Evolutionary conservation across 306 rosid genomes (phyloP).

Genomic region (Dryas alaskensis): DNA sequence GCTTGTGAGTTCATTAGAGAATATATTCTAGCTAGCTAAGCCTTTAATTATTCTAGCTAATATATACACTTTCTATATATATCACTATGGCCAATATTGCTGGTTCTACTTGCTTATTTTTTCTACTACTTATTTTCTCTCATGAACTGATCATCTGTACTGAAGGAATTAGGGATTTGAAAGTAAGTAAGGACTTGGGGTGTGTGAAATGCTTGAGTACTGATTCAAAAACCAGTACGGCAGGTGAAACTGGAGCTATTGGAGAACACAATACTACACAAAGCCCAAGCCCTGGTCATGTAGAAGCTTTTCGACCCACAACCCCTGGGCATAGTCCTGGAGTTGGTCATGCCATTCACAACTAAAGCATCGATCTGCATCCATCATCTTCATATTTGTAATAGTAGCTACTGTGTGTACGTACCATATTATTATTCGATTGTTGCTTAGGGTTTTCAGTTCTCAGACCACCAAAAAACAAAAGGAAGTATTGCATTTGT

Average conservation of each 20-base stretch:
- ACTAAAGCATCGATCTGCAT: slow-evolving; percentile 6
- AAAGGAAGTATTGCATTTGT: background rate
- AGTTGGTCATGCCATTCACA: slow-evolving; percentile 61
- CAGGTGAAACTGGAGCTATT: background rate
- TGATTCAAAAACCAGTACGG: slow-evolving; percentile 2
- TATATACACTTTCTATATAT: background rate
- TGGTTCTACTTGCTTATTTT: slow-evolving; percentile 36
- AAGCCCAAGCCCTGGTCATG: slow-evolving; percentile 28
- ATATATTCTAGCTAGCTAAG: background rate
- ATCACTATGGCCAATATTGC: slow-evolving; percentile 42
- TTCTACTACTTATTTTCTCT: slow-evolving; percentile 44
- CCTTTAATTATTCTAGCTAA: background rate
- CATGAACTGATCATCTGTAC: slow-evolving; percentile 33
- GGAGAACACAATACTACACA: slow-evolving; percentile 6
- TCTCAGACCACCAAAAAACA: background rate
- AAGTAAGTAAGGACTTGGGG: slow-evolving; percentile 26
- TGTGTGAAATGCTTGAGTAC: slow-evolving; percentile 2
- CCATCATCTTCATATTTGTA: background rate
- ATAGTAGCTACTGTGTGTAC: background rate
- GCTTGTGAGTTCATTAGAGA: slow-evolving; percentile 3
- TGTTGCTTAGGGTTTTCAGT: background rate
- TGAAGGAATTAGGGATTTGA: slow-evolving; percentile 50
- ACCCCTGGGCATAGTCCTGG: slow-evolving; percentile 81
- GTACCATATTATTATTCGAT: background rate
- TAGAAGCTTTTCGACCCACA: slow-evolving; percentile 66